Evolutionary conservation across 208 protist genomes (phyloP).

Genomic region (Trypanosoma lewisi): DNA sequence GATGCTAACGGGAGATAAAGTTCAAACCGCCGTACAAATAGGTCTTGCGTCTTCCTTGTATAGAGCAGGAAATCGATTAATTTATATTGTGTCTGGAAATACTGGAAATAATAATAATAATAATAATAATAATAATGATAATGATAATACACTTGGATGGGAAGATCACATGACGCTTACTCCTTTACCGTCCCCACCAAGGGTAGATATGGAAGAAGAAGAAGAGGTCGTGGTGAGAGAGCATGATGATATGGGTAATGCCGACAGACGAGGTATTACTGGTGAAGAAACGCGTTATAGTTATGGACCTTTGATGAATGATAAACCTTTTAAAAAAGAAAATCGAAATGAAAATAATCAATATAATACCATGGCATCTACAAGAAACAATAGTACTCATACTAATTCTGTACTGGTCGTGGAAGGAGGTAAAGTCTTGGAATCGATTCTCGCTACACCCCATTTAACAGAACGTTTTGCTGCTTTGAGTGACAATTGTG

Average conservation of each 20-base stretch:
- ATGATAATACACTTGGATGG: no score
- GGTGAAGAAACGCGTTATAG: neutral
- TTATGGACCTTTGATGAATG: neutral
- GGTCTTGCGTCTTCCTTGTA: slow-evolving; percentile 74
- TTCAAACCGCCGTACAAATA: slow-evolving; percentile 98
- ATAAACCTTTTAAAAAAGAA: neutral
- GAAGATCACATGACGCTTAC: slow-evolving; percentile 20
- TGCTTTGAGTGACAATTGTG: slow-evolving; percentile 51
- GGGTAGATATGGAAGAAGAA: no score
- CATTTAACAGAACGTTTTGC: slow-evolving; percentile 43
- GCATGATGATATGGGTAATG: no score
- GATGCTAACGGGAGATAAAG: slow-evolving; percentile 99
- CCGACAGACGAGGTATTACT: slow-evolving; percentile 3
- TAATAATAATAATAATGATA: no score
- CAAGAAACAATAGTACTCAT: neutral
- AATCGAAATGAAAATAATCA: neutral
- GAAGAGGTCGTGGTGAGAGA: neutral
- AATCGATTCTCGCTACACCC: slow-evolving; percentile 58
- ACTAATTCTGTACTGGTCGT: slow-evolving; percentile 39
- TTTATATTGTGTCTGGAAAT: slow-evolving; percentile 38
- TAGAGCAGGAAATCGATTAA: slow-evolving; percentile 38
- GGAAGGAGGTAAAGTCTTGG: slow-evolving; percentile 62
- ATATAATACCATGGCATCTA: slow-evolving; percentile 2
- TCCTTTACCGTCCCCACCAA: neutral
- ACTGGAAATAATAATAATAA: neutral